Percentiles rank a stretch among this genome's conserved stretches.
Evolutionary conservation across 192 early-diverging fungal species (phyloP).

Genomic region (Mycoemilia scoparia): DNA sequence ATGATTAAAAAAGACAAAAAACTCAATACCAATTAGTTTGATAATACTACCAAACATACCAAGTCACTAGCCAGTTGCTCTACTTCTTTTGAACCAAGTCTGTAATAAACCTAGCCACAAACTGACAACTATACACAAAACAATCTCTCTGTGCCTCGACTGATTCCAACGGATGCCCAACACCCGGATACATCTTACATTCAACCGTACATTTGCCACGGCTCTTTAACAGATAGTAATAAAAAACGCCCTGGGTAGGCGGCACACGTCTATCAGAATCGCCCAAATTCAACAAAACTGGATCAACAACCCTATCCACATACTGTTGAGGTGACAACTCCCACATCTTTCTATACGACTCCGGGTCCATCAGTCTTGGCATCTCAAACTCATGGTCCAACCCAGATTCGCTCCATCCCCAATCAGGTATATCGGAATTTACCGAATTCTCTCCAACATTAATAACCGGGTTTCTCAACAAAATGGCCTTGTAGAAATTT

Average conservation of each 20-base stretch:
- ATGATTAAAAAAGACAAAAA: too few species aligned
- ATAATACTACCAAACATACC: too few species aligned
- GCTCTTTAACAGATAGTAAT: slow-evolving; percentile 20
- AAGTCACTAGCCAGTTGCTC: too few species aligned
- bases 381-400: slow-evolving; percentile 32
- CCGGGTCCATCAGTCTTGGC: slow-evolving; percentile 35
- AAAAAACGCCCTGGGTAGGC: slow-evolving; percentile 34
- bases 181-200: slow-evolving; percentile 35
- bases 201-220: slow-evolving; percentile 17
- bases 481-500: slow-evolving; percentile 40
- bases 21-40: too few species aligned
- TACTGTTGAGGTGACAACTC: slow-evolving; percentile 36
- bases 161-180: slow-evolving; percentile 39
- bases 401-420: slow-evolving; percentile 53
- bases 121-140: slow-evolving; percentile 18
- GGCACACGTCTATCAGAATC: slow-evolving; percentile 53
- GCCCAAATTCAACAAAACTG: slow-evolving; percentile 49
- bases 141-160: slow-evolving; percentile 39
- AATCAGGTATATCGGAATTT: slow-evolving; percentile 51
- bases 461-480: slow-evolving; percentile 58
- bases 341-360: slow-evolving; percentile 37
- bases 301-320: slow-evolving; percentile 34
- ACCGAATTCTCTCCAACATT: slow-evolving; percentile 37
- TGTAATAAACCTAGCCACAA: slow-evolving; percentile 14
- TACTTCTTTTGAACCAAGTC: too few species aligned